Conservation (phyloP, 2,329 filamentous ascomycete genomes). For the Sordariomycetes sp. region DNA sequence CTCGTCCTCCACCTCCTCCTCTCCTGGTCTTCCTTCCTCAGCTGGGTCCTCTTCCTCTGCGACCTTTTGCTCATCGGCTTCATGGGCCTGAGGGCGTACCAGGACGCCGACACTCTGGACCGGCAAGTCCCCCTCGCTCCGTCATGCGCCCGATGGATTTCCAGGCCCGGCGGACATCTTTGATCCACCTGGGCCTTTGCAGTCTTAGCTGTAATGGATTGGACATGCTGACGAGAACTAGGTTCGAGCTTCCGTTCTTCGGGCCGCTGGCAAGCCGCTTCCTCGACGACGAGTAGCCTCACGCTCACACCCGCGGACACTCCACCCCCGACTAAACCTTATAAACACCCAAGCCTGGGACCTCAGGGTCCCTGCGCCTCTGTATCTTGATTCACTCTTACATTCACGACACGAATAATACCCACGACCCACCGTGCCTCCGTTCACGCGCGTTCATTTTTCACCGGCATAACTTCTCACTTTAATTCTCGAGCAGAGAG, state of each 20-base stretch:
- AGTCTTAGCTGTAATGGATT: neutral
- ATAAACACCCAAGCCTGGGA: too few species aligned
- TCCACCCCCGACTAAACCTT: neutral
- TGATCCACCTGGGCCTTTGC: too few species aligned
- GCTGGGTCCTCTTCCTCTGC: constrained; percentile 66
- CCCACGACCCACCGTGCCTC: neutral
- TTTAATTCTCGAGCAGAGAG: neutral
- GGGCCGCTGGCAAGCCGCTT: constrained; percentile 78
- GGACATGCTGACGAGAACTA: constrained; percentile 15
- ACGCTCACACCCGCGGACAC: neutral
- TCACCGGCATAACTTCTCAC: neutral
- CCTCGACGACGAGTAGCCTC: constrained; percentile 61
- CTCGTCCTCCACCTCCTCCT: constrained; percentile 76
- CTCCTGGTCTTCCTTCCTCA: constrained; percentile 71
- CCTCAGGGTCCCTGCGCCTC: too few species aligned
- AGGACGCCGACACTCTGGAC: constrained; percentile 59
- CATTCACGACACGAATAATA: neutral
- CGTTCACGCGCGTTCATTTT: neutral
- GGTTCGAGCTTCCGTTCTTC: constrained; percentile 81
- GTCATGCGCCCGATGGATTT: constrained; percentile 17
- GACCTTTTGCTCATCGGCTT: constrained; percentile 68
- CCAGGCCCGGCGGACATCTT: too few species aligned
- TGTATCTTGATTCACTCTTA: too few species aligned
- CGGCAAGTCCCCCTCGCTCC: constrained; percentile 37
- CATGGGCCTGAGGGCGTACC: constrained; percentile 67